Evolutionary conservation across 257 asterid species (phyloP).

Genomic region (Lycium ferocissimum): DNA sequence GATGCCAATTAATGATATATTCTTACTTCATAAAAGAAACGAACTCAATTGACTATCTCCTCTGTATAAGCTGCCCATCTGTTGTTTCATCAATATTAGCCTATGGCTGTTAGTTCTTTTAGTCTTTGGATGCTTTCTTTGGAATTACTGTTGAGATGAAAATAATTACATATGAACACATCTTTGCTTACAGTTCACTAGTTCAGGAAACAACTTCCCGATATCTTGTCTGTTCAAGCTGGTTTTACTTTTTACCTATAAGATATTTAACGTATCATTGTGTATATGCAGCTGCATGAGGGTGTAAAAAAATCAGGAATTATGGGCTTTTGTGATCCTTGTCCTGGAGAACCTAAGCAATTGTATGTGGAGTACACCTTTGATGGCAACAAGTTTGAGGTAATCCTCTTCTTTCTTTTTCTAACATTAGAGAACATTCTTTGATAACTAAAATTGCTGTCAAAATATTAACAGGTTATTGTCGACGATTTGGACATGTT

Average conservation of each 20-base stretch:
- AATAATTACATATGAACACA: background rate
- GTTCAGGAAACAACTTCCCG: background rate
- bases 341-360: slow-evolving; percentile 85
- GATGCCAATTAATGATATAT: background rate
- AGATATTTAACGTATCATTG: background rate
- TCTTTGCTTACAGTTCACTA: background rate
- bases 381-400: slow-evolving; percentile 66
- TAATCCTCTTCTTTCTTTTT: slow-evolving; percentile 35
- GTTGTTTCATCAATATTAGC: slow-evolving; percentile 1
- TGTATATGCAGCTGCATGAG: slow-evolving; percentile 73
- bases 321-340: slow-evolving; percentile 99
- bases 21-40: background rate
- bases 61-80: background rate
- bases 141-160: background rate
- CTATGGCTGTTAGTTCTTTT: background rate
- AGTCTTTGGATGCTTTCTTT: slow-evolving; percentile 1
- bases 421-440: background rate
- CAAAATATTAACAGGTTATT: slow-evolving; percentile 56
- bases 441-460: slow-evolving; percentile 25
- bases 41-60: background rate
- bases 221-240: slow-evolving; percentile 12
- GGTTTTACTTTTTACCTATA: background rate
- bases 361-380: slow-evolving; percentile 71
- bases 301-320: slow-evolving; percentile 95
- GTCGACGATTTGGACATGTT: slow-evolving; percentile 80